phyloP scores from a whole-genome alignment of 345 rosid genomes.

The Brassica juncea region DNA sequence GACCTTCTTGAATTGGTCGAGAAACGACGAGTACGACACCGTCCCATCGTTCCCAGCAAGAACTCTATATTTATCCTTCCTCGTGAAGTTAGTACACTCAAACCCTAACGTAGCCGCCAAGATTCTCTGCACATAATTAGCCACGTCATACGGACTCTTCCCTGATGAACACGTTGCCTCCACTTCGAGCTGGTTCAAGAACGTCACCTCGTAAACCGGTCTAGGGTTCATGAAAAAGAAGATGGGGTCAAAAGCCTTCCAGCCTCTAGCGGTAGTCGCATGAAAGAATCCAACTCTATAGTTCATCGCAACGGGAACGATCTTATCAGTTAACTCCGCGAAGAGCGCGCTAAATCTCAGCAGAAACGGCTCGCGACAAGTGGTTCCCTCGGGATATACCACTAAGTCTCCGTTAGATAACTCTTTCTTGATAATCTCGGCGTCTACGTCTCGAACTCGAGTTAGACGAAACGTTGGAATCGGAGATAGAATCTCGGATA shows the following conservation, averaged over 20 bases:
- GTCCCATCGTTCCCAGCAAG: background rate
- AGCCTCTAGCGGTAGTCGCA: constrained; percentile 90
- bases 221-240: constrained; percentile 97
- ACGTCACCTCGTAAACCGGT: constrained; percentile 86
- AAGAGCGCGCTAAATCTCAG: constrained; percentile 84
- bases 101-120: constrained; percentile 83
- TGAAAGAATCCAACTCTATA: constrained; percentile 93
- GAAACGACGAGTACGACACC: background rate
- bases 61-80: constrained; percentile 43
- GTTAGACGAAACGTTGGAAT: constrained; percentile 84
- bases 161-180: constrained; percentile 93
- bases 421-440: constrained; percentile 59
- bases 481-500: constrained; percentile 82
- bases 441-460: constrained; percentile 65
- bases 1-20: background rate
- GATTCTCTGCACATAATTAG: constrained; percentile 85
- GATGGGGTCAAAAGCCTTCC: constrained; percentile 86
- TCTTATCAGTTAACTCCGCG: constrained; percentile 78
- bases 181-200: constrained; percentile 72
- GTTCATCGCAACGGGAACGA: constrained; percentile 94
- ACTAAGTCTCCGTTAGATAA: constrained; percentile 68
- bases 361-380: constrained; percentile 88
- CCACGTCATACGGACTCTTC: constrained; percentile 87
- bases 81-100: constrained; percentile 89
- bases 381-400: constrained; percentile 93